phyloP scores from a whole-genome alignment of 202 grass and related monocot genomes.

The Panicum hallii region DNA sequence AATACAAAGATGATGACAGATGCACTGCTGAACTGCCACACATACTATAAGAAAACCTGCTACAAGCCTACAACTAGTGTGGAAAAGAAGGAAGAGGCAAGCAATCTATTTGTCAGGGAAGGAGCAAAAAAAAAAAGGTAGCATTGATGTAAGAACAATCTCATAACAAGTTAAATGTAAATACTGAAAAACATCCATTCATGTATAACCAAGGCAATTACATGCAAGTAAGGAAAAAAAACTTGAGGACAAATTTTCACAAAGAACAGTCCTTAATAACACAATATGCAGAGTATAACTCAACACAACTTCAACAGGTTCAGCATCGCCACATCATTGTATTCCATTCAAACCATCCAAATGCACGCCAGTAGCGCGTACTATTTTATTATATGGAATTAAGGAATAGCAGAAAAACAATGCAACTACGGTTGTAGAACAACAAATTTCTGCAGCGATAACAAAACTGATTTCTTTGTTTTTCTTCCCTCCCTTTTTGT shows the following conservation, averaged over 20 bases:
- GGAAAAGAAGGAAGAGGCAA: slow-evolving; percentile 3
- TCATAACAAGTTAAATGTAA: not conserved
- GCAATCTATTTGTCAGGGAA: not conserved
- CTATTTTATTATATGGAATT: not conserved
- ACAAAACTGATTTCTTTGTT: not conserved
- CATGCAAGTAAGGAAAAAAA: not conserved
- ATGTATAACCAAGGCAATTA: not conserved
- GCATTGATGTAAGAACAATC: not conserved
- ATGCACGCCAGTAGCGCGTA: not conserved
- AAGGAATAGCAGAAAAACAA: not conserved
- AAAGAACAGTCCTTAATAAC: not conserved
- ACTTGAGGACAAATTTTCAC: not conserved
- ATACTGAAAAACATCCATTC: not conserved
- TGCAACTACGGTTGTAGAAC: not conserved
- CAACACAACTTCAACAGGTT: not conserved
- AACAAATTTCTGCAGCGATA: not conserved
- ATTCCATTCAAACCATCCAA: not conserved
- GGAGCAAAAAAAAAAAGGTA: not conserved
- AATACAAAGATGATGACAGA: slow-evolving; percentile 26
- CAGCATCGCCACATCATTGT: not conserved
- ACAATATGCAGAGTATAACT: not conserved
- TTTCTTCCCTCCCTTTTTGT: not conserved
- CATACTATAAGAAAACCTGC: not conserved
- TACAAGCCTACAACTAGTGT: not conserved
- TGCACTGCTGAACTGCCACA: slow-evolving; percentile 7